phyloP scores from a whole-genome alignment of 2,329 filamentous ascomycete species.

The Falciphora oryzae region DNA sequence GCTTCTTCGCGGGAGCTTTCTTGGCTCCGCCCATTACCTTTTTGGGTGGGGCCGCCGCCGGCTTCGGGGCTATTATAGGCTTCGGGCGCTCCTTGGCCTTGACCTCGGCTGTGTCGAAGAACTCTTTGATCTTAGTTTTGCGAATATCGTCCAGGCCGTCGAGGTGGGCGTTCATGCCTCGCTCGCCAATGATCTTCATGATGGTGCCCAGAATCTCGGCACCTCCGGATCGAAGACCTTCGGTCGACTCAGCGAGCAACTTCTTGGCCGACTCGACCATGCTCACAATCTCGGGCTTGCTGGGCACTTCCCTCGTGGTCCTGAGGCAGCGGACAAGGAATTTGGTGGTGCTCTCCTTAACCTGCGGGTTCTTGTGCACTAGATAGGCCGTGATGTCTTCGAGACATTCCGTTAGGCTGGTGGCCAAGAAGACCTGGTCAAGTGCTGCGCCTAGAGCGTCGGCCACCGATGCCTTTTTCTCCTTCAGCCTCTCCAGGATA shows the following conservation, averaged over 20 bases:
- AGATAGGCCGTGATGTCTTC: constrained; percentile 83
- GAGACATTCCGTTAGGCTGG: constrained; percentile 76
- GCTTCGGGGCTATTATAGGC: constrained; percentile 53
- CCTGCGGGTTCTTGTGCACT: constrained; percentile 92
- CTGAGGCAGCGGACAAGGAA: constrained; percentile 87
- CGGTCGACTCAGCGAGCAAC: constrained; percentile 81
- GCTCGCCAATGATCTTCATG: constrained; percentile 98
- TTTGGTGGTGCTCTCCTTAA: constrained; percentile 91
- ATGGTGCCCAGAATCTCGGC: constrained; percentile 88
- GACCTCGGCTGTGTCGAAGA: constrained; percentile 73
- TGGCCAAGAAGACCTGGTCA: constrained; percentile 61
- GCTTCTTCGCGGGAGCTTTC: constrained; percentile 44
- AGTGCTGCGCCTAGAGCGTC: constrained; percentile 84
- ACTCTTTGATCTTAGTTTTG: constrained; percentile 95
- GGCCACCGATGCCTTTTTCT: constrained; percentile 87
- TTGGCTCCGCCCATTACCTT: constrained; percentile 36
- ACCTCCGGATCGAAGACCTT: constrained; percentile 78
- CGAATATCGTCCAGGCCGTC: constrained; percentile 93
- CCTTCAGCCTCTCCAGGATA: constrained; percentile 92
- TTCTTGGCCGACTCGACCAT: constrained; percentile 90
- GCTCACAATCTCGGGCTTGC: constrained; percentile 73
- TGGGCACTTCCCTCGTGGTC: constrained; percentile 76
- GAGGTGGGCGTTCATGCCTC: constrained; percentile 87
- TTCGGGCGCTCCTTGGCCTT: constrained; percentile 92
- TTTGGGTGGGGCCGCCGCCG: constrained; percentile 40